Base-by-base conservation (phyloP, 257 asterid genomes). In the Solanum chilense region DNA sequence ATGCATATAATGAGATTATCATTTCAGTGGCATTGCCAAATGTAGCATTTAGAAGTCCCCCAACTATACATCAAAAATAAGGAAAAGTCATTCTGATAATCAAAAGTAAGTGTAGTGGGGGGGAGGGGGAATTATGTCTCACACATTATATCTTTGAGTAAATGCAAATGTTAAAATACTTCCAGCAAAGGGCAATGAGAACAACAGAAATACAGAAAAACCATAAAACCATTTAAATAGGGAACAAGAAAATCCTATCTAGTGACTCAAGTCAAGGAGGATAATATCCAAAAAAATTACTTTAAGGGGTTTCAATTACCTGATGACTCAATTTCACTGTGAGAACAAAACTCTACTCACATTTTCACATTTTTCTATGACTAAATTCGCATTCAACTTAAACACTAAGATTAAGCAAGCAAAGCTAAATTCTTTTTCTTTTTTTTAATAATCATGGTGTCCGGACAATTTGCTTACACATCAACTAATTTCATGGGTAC, bases 21-120 rank as follows among this genome's bases (percentile, higher is more conserved):
- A 97, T 96, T 90, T 97, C 99, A 5, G 99, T 96, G 21, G 98
- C 98, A 87, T 96, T 97, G 80, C 99, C 99, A 84, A 97, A 96
- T 83, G 99, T 97, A 41, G 99, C 99, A 89, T 96, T 97, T 71
- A 97, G 90, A 88, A 97, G 96, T 85, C 99, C 99, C 12, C 99
- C 99, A 82, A 97, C 99, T 97, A 95, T 91, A 85, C 56, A 85
- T 70, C 37, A 82, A 41, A 82, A 70, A 70, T 45, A 58, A 78
- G 64, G 39, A 78, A 78, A 44, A 29, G 64, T 78, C 84, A 78
- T 44, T 29, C 84, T 47, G n/a, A 2, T 45, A 78, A 45, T 45
- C 64, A 78, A 45, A 25, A 78, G 64, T n/a, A 45, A 25, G 58
- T 44, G 62, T 42, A 27, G 12, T 45, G 62, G 9, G 41, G 29